These are phyloP conservation scores for Gamsiella multidivaricata DNA, from an alignment of 192 early-diverging fungal species.

Conservation along the genomic window DNA sequence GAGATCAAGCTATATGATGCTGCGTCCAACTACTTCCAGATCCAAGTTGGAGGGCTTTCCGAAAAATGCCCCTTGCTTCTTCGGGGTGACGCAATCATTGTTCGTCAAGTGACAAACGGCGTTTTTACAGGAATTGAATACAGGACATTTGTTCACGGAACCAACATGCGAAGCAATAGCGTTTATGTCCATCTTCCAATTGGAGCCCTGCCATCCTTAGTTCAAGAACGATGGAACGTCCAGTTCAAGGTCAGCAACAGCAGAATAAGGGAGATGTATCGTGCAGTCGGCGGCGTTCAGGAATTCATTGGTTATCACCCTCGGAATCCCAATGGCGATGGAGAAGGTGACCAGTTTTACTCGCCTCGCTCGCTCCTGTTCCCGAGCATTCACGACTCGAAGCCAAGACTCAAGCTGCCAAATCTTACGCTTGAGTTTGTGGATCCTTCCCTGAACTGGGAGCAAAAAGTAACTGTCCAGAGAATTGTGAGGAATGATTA, in stretches of 20 bases:
- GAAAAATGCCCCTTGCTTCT: slow-evolving; percentile 45
- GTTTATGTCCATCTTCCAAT: slow-evolving; percentile 50
- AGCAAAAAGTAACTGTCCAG: slow-evolving; percentile 46
- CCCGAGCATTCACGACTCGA: slow-evolving; percentile 42
- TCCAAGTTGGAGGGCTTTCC: slow-evolving; percentile 45
- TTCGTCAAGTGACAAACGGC: slow-evolving; percentile 35
- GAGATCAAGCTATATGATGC: slow-evolving; percentile 39
- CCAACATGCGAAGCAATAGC: slow-evolving; percentile 44
- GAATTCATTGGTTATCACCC: slow-evolving; percentile 53
- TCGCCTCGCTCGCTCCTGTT: slow-evolving; percentile 42
- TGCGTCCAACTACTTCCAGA: slow-evolving; percentile 35
- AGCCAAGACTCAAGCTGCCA: slow-evolving; percentile 23
- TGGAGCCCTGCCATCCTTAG: slow-evolving; percentile 34
- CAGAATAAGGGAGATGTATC: slow-evolving; percentile 45
- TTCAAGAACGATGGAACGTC: slow-evolving; percentile 45
- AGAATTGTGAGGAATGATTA: slow-evolving; percentile 51
- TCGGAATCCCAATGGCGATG: slow-evolving; percentile 29
- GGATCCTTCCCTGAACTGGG: slow-evolving; percentile 44
- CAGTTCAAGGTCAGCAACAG: slow-evolving; percentile 47
- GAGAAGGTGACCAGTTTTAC: slow-evolving; percentile 24
- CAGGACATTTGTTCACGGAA: slow-evolving; percentile 45
- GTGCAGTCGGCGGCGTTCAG: slow-evolving; percentile 46
- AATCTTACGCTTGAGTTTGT: slow-evolving; percentile 41
- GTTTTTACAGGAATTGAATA: slow-evolving; percentile 39
- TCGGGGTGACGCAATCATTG: slow-evolving; percentile 42